Evolutionary conservation across 257 asterid genomes (phyloP).

Genomic region (Euphrasia confusa): DNA sequence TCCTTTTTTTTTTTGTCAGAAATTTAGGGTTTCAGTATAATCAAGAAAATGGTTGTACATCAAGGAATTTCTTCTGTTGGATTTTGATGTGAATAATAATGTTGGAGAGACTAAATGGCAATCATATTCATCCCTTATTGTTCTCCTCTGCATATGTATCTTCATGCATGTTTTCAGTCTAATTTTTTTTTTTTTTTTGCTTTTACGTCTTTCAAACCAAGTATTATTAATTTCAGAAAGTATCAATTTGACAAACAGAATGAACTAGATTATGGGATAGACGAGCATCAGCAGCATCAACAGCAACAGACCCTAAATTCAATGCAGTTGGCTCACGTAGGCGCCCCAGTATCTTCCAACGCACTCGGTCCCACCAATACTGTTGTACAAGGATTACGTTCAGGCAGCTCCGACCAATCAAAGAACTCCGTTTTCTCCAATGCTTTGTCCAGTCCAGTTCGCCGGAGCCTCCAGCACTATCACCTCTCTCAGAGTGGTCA

Average conservation of each 20-base stretch:
- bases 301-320: slow-evolving; percentile 34
- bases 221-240: background rate
- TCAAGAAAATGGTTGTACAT: too few relatives aligned
- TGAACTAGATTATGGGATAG: slow-evolving; percentile 51
- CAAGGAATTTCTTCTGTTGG: too few relatives aligned
- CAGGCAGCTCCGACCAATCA: slow-evolving; percentile 36
- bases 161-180: background rate
- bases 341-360: slow-evolving; percentile 38
- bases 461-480: slow-evolving; percentile 50
- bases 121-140: too few relatives aligned
- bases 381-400: slow-evolving; percentile 40
- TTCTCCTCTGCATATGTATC: background rate
- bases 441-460: slow-evolving; percentile 57
- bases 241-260: slow-evolving; percentile 36
- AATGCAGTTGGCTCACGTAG: slow-evolving; percentile 32
- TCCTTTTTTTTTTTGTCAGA: too few relatives aligned
- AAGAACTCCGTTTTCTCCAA: slow-evolving; percentile 51
- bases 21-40: too few relatives aligned
- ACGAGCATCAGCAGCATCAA: slow-evolving; percentile 47
- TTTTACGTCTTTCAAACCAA: background rate
- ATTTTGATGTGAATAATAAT: too few relatives aligned
- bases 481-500: slow-evolving; percentile 41
- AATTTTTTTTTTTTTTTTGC: background rate
- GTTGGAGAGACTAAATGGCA: too few relatives aligned
- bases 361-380: slow-evolving; percentile 37